phyloP scores from a whole-genome alignment of 495 filamentous ascomycete genomes.

The Penicillium tannophilum region DNA sequence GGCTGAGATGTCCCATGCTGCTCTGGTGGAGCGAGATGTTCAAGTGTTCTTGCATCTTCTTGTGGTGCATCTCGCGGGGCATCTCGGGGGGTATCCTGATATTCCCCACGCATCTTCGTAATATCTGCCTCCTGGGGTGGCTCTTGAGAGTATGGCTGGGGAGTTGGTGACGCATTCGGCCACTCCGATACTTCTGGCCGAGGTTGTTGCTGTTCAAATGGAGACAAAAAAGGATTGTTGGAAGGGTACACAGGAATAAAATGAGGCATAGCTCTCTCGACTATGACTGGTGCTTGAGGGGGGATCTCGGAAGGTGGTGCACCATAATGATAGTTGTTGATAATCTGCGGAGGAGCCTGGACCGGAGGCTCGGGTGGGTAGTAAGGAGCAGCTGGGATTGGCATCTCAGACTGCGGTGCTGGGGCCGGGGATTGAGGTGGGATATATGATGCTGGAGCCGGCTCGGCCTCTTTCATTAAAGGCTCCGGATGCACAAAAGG shows the following conservation, averaged over 20 bases:
- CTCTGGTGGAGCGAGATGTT: neutral
- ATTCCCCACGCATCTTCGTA: neutral
- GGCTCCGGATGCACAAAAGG: slow-evolving; percentile 10
- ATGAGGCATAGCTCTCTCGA: slow-evolving; percentile 29
- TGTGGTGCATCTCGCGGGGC: slow-evolving; percentile 5
- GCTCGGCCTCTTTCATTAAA: slow-evolving; percentile 1
- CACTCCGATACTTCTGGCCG: neutral
- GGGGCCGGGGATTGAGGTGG: slow-evolving; percentile 10
- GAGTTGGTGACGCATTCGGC: neutral
- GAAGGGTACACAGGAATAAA: slow-evolving; percentile 35
- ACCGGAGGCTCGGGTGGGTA: neutral
- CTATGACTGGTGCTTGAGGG: slow-evolving; percentile 14
- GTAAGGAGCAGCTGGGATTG: slow-evolving; percentile 16
- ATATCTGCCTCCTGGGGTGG: slow-evolving; percentile 8
- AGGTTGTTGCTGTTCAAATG: slow-evolving; percentile 4
- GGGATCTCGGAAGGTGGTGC: slow-evolving; percentile 10
- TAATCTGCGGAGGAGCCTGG: slow-evolving; percentile 16
- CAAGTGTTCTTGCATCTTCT: slow-evolving; percentile 6
- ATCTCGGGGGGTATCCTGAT: neutral
- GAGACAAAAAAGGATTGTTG: neutral
- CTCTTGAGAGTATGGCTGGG: neutral
- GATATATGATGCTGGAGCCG: slow-evolving; percentile 9
- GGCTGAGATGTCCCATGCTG: neutral
- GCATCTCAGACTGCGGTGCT: neutral
- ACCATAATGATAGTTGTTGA: slow-evolving; percentile 17